These are phyloP conservation scores for Sporisorium graminicola DNA, from an alignment of 1,284 basidiomycete genomes.

Conservation along the genomic window DNA sequence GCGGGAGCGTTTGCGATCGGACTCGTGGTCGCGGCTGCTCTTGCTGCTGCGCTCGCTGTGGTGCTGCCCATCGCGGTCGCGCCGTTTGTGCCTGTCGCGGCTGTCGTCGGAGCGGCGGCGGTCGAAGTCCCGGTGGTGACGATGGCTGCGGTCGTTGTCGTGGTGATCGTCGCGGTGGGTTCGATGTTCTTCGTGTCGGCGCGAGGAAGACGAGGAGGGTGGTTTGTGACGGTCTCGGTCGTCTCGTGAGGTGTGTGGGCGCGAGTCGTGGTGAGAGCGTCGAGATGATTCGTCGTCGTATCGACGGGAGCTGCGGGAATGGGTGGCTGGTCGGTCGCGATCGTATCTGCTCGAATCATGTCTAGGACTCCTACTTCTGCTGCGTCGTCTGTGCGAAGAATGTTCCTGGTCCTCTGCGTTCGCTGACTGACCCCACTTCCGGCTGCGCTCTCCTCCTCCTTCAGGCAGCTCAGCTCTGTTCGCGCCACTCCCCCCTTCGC, in stretches of 20 bases:
- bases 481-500: slow-evolving; percentile 21
- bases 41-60: neutral
- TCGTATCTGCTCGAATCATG: slow-evolving; percentile 14
- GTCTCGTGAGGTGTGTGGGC: slow-evolving; percentile 15
- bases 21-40: slow-evolving; percentile 3
- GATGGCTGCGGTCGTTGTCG: slow-evolving; percentile 1
- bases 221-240: slow-evolving; percentile 3
- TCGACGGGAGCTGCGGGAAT: slow-evolving; percentile 1
- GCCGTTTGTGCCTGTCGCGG: slow-evolving; percentile 5
- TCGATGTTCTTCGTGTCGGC: neutral
- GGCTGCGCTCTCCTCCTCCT: neutral
- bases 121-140: slow-evolving; percentile 8
- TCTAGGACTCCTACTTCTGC: slow-evolving; percentile 19
- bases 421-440: slow-evolving; percentile 1
- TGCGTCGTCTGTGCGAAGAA: slow-evolving; percentile 7
- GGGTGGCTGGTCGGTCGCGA: neutral
- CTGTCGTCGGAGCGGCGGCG: slow-evolving; percentile 8
- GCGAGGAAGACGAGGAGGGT: slow-evolving; percentile 12
- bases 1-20: slow-evolving; percentile 28
- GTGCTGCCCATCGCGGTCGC: slow-evolving; percentile 4
- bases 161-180: slow-evolving; percentile 6
- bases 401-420: neutral
- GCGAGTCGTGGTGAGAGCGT: too few species aligned
- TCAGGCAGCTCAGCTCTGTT: slow-evolving; percentile 2
- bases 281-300: slow-evolving; percentile 5